Conservation (phyloP, 176 grass and related monocot genomes). For the Oropetium thomaeum region DNA sequence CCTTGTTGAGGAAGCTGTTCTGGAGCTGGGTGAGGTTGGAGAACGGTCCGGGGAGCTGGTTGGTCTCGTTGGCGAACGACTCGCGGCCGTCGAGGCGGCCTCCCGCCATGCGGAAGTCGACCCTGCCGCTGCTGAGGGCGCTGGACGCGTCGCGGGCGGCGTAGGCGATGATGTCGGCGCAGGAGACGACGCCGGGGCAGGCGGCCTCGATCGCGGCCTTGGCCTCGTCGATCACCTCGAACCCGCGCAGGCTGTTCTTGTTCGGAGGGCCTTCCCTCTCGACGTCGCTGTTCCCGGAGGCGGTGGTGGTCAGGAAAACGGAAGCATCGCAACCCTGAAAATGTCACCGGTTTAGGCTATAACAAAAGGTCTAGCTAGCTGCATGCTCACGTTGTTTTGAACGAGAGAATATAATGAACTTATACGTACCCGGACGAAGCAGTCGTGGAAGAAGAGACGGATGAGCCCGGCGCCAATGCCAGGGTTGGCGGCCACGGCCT, state of each 20-base stretch:
- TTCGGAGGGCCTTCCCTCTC: slow-evolving; percentile 25
- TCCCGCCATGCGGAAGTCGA: slow-evolving; percentile 26
- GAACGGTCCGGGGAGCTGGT: slow-evolving; percentile 24
- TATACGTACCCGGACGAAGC: neutral
- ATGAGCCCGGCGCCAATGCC: neutral
- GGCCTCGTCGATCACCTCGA: slow-evolving; percentile 35
- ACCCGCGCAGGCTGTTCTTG: slow-evolving; percentile 14
- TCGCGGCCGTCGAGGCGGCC: slow-evolving; percentile 45
- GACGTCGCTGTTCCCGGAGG: slow-evolving; percentile 1
- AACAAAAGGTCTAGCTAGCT: neutral
- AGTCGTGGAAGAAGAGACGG: slow-evolving; percentile 18
- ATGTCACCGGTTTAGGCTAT: neutral
- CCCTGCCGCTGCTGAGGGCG: neutral
- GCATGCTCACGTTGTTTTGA: too few relatives aligned
- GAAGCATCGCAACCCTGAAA: slow-evolving; percentile 56
- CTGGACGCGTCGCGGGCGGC: slow-evolving; percentile 38
- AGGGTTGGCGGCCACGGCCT: neutral
- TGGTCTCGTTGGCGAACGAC: slow-evolving; percentile 27
- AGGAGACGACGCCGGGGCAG: slow-evolving; percentile 38
- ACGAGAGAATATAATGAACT: neutral
- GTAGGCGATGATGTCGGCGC: slow-evolving; percentile 51
- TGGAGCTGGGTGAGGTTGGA: neutral
- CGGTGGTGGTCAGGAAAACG: slow-evolving; percentile 36
- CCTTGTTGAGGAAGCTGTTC: slow-evolving; percentile 23
- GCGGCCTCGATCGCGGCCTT: slow-evolving; percentile 17